These are phyloP conservation scores for Plasmopara viticola DNA, from an alignment of 352 stramenopile species.

Conservation along the genomic window DNA sequence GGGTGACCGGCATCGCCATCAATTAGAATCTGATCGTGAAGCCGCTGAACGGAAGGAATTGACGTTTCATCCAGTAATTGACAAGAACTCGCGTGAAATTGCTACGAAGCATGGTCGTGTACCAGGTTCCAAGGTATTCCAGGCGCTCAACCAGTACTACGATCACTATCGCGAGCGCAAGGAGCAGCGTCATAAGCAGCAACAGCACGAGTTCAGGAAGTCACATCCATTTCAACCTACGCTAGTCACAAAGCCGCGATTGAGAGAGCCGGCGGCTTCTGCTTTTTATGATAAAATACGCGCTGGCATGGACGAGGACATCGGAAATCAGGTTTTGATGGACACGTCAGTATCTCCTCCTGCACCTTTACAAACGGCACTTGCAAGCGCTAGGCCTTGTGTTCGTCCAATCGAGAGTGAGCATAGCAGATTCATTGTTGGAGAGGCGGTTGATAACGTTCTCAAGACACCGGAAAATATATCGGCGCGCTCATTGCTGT, in stretches of 20 bases:
- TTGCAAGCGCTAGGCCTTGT: conserved; percentile 45
- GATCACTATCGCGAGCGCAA: conserved; percentile 62
- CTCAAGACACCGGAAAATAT: conserved; percentile 7
- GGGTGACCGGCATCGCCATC: conserved; percentile 20
- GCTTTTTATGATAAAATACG: conserved; percentile 58
- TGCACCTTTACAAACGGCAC: conserved; percentile 35
- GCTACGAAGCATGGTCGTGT: conserved; percentile 54
- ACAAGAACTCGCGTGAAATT: conserved; percentile 61
- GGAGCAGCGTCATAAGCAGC: conserved; percentile 42
- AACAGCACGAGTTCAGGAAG: conserved; percentile 50
- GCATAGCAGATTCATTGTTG: conserved; percentile 12
- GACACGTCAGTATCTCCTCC: conserved; percentile 6
- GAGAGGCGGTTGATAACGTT: conserved; percentile 2
- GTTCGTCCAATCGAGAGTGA: conserved; percentile 53
- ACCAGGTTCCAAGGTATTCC: conserved; percentile 55
- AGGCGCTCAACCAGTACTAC: conserved; percentile 65
- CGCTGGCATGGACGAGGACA: conserved; percentile 12
- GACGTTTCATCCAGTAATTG: conserved; percentile 64
- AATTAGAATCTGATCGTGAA: conserved; percentile 13
- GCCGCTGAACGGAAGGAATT: conserved; percentile 38
- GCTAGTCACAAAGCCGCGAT: conserved; percentile 38
- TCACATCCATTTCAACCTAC: conserved; percentile 61
- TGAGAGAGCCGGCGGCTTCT: conserved; percentile 28
- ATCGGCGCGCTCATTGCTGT: conserved; percentile 25
- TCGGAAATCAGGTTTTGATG: background rate